A percentile compares a stretch with the other conserved stretches of the same genome.
phyloP scores from a whole-genome alignment of 192 early-diverging fungal species.

The Coemansia umbellata region DNA sequence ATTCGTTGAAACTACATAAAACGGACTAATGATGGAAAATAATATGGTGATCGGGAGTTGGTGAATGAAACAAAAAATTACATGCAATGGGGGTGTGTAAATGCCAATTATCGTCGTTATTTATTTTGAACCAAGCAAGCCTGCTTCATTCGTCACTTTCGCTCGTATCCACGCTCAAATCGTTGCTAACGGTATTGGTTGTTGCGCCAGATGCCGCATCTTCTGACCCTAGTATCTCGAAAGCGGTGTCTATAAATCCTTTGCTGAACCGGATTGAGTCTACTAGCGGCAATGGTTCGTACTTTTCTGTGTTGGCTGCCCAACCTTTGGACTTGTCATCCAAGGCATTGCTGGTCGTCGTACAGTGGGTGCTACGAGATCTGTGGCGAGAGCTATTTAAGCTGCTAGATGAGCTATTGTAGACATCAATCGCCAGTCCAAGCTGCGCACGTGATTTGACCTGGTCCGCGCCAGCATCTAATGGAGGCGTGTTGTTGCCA shows the following conservation, averaged over 20 bases:
- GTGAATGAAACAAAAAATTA: too few relatives aligned
- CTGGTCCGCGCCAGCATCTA: conserved; percentile 14
- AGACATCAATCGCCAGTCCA: conserved; percentile 14
- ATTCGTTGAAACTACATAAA: too few relatives aligned
- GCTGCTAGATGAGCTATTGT: neutral
- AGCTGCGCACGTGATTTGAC: conserved; percentile 39
- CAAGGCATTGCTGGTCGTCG: conserved; percentile 18
- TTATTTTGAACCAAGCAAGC: too few relatives aligned
- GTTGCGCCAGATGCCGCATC: neutral
- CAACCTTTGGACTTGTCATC: conserved; percentile 11
- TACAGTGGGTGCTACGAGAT: conserved; percentile 8
- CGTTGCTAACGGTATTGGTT: too few relatives aligned
- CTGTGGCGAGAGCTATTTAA: neutral
- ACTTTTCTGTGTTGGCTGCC: conserved; percentile 10
- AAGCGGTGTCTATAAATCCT: conserved; percentile 38
- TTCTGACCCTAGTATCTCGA: conserved; percentile 12
- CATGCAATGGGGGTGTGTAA: too few relatives aligned
- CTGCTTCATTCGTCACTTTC: too few relatives aligned
- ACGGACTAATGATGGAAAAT: too few relatives aligned
- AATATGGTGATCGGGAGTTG: too few relatives aligned
- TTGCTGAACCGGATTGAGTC: conserved; percentile 47
- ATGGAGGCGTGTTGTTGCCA: neutral
- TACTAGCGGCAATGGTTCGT: conserved; percentile 40
- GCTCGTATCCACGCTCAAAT: too few relatives aligned
- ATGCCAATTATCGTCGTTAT: too few relatives aligned